Percentiles rank a stretch among this genome's conserved stretches.
Evolutionary conservation across 192 early-diverging fungal species (phyloP).

Genomic region (Jimgerdemannia flammicorona): DNA sequence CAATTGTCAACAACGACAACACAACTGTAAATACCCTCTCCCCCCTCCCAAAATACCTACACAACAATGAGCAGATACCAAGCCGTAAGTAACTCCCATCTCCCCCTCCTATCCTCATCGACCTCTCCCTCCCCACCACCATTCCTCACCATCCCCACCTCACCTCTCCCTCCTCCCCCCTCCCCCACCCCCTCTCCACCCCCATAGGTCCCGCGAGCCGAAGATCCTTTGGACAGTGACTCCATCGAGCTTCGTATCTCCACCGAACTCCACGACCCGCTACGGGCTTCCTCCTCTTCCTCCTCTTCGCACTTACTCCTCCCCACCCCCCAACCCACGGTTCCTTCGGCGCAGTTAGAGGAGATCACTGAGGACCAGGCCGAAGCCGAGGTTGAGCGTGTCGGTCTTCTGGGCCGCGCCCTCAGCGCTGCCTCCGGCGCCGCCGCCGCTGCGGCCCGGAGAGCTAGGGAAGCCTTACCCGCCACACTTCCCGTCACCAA

Average conservation of each 20-base stretch:
- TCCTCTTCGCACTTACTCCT: background rate
- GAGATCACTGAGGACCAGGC: conserved; percentile 6
- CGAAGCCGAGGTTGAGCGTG: conserved; percentile 13
- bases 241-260: conserved; percentile 7
- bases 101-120: no score
- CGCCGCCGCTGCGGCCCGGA: background rate
- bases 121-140: no score
- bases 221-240: conserved; percentile 12
- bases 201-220: conserved; percentile 8
- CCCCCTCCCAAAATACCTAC: no score
- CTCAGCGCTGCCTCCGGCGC: background rate
- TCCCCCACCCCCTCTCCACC: no score
- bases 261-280: background rate
- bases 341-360: conserved; percentile 5
- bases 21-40: background rate
- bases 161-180: no score
- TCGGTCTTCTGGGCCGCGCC: conserved; percentile 1
- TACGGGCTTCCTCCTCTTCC: background rate
- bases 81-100: conserved; percentile 2
- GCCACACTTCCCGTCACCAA: conserved; percentile 30
- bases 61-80: conserved; percentile 17
- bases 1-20: background rate
- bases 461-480: conserved; percentile 3
- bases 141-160: background rate
- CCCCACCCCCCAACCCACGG: conserved; percentile 2